phyloP scores from a whole-genome alignment of 805 yeast species.

The Pichia scutulata region DNA sequence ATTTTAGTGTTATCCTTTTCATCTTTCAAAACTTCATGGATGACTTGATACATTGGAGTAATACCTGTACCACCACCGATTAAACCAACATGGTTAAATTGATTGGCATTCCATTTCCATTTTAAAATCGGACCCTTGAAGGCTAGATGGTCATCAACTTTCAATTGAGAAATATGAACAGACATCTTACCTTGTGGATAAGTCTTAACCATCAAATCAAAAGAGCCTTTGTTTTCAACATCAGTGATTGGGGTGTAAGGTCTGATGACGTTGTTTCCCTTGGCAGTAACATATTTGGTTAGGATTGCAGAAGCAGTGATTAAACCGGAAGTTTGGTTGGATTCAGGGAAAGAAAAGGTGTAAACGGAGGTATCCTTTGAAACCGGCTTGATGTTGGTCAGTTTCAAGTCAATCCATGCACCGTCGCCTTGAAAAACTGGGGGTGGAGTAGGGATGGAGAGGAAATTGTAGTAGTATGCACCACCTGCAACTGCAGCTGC shows the following conservation, averaged over 20 bases:
- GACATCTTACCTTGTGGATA: constrained; percentile 91
- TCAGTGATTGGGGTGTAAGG: constrained; percentile 85
- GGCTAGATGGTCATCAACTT: constrained; percentile 72
- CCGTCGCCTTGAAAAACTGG: constrained; percentile 55
- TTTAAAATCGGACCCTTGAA: constrained; percentile 92
- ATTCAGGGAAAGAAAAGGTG: constrained; percentile 58
- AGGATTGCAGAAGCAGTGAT: constrained; percentile 71
- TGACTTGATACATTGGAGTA: constrained; percentile 87
- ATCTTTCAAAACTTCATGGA: constrained; percentile 67
- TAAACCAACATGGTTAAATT: constrained; percentile 68
- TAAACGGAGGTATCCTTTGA: constrained; percentile 61
- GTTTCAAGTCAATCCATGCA: constrained; percentile 65
- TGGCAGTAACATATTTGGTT: constrained; percentile 73
- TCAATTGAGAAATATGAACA: constrained; percentile 59
- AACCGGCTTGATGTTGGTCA: constrained; percentile 39
- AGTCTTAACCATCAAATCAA: constrained; percentile 76
- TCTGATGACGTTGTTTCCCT: constrained; percentile 82
- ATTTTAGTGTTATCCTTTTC: constrained; percentile 88
- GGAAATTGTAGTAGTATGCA: constrained; percentile 28
- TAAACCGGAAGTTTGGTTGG: constrained; percentile 68
- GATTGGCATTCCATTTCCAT: constrained; percentile 87
- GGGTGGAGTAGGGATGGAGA: constrained; percentile 22
- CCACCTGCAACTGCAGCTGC: constrained; percentile 38
- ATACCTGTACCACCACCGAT: constrained; percentile 97
- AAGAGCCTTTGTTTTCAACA: constrained; percentile 57